Base-by-base conservation (phyloP, 202 grass and related monocot genomes). In the Hordeum pubiflorum region DNA sequence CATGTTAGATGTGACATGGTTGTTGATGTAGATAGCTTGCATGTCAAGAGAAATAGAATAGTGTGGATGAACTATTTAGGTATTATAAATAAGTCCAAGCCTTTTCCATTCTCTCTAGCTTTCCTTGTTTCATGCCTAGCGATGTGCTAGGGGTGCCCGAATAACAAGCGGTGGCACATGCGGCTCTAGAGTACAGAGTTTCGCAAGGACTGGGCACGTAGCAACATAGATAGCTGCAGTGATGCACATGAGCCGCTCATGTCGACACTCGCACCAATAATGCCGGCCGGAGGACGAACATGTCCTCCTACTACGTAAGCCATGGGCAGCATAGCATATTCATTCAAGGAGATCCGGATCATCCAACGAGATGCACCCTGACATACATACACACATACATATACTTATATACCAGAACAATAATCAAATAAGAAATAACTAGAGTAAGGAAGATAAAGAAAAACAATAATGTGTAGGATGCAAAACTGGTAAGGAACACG, bases 201-300 rank as follows among this genome's bases (percentile, higher is more conserved):
- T 46, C 10, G 29, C 69, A 52, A 54, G 43, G 44, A 73, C 8
- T 54, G 69, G 26, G 69, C 69, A 73, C 44, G 43, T 54, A 10
- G 26, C 69, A 73, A 54, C 52, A 73, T 26, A 32, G 43, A 15
- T 52, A 20, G 15, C 44, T 5, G 24, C 43, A 50, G 69, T 18
- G 7, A 32, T 10, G 69, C 41, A 72, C 43, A 72, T 72, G 43
- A 72, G 26, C 24, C 15, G 13, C 68, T 48, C 68, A 72, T 72
- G 69, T 18, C 41, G 69, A 72, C 69, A 72, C 23, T 48, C 69
- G 40, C 13, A 48, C 69, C 69, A 72, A 50, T 72, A 72, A 72
- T 72, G 69, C 40, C 39, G 14, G 13, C 3, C 22, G 44, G 44
- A 48, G 44, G 44, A 50, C 14, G 44, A 50, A 50, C 50, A 54